Evolutionary conservation across 2,329 filamentous ascomycete species (phyloP), one percentile per base, ranked within the genome.

Genomic region (Mycogone perniciosa): DNA sequence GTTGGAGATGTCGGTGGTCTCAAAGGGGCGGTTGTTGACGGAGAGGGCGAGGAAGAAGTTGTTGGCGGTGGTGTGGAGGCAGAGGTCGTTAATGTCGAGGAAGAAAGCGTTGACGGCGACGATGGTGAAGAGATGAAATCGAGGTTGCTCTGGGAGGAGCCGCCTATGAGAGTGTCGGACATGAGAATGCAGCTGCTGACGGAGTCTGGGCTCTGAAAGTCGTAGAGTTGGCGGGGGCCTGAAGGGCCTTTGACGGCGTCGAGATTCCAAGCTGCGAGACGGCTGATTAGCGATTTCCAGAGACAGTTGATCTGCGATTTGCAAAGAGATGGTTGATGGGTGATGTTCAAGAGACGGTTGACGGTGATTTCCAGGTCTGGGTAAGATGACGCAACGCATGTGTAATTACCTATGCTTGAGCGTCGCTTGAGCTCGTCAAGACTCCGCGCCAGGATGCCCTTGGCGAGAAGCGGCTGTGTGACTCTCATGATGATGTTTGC

Each of bases 101-200:
- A 9, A 3, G 63, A 50, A 6, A 20, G 2, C 3, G 20, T 20
- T 20, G 20, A 20, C 20, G 20, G 20, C 34, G 56, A 43, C 42
- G 54, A 35, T 33, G 51, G 40, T 11, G 61, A 46, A 4, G 66
- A 71, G 38, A 83, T 72, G 65, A 82, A 84, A 60, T 91, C 86
- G 54, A 97, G 75, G 41, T 80, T 72, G 39, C 83, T 86, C 13
- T 80, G 80, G 33, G 91, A 96, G 71, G 82, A 91, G 52, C 92
- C 93, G 55, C 92, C 92, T 27, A 95, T 89, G 62, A 92, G 86
- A 51, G 76, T 76, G 67, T 99, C 92, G 58, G 85, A 88, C 84
- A 97, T 93, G 57, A 87, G 75, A 67, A 95, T 93, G 67, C 77
- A 81, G 55, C 73, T 70, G 34, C 68, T 57, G 35, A 81, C 61